A percentile compares a stretch with the other conserved stretches of the same genome.
Evolutionary conservation across 805 yeast species (phyloP).

Genomic region (Clavispora carvajalis): DNA sequence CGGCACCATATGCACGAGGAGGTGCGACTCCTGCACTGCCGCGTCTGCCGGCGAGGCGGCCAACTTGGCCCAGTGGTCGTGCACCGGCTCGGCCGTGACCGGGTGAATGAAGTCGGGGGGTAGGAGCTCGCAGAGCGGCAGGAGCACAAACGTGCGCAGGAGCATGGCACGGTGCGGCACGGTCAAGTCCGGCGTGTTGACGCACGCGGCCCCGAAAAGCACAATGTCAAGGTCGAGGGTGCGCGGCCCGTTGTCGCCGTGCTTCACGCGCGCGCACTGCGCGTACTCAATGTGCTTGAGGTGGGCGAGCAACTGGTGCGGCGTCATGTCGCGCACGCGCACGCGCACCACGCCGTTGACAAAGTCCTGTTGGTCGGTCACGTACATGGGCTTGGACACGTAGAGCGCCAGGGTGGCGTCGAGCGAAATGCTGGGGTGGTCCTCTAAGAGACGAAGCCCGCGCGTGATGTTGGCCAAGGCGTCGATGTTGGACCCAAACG

Average conservation of each 20-base stretch:
- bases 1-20: conserved; percentile 50
- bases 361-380: conserved; percentile 71
- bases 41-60: conserved; percentile 27
- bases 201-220: conserved; percentile 55
- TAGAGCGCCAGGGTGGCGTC: conserved; percentile 70
- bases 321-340: conserved; percentile 50
- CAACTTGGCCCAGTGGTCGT: conserved; percentile 57
- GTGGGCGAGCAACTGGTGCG: conserved; percentile 54
- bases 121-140: conserved; percentile 80
- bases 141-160: conserved; percentile 84
- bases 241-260: conserved; percentile 88
- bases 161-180: conserved; percentile 88
- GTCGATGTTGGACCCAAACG: conserved; percentile 82
- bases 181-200: conserved; percentile 54
- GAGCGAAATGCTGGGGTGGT: conserved; percentile 39
- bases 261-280: conserved; percentile 63
- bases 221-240: conserved; percentile 85
- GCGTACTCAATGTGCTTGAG: conserved; percentile 78
- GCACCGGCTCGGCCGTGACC: conserved; percentile 76
- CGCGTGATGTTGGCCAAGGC: conserved; percentile 53
- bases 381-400: conserved; percentile 91
- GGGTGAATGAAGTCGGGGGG: conserved; percentile 71
- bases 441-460: conserved; percentile 47
- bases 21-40: conserved; percentile 46
- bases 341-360: conserved; percentile 76